A percentile compares a stretch with the other conserved stretches of the same genome.
These are phyloP conservation scores for Craspedostauros australis DNA, from an alignment of 108 stramenopile species.

Conservation along the genomic window DNA sequence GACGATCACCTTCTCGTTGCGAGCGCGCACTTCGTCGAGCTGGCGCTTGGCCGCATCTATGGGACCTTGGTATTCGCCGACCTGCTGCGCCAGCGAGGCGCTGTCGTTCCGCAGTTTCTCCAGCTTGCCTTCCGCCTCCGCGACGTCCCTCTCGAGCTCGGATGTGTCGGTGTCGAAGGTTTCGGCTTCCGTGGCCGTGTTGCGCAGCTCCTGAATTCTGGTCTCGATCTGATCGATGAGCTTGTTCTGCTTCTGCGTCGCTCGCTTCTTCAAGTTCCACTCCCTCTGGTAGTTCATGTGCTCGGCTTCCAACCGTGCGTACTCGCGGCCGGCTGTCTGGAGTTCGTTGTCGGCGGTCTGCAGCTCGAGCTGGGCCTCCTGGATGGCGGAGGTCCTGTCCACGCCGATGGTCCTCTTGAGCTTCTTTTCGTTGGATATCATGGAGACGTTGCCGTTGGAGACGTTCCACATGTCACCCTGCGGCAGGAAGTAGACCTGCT, in stretches of 20 bases:
- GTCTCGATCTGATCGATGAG: constrained; percentile 25
- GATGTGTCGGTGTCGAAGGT: constrained; percentile 71
- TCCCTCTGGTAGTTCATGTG: constrained; percentile 20
- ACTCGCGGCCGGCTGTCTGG: constrained; percentile 1
- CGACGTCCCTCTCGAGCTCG: constrained; percentile 60
- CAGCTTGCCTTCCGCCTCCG: constrained; percentile 40
- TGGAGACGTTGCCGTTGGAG: constrained; percentile 13
- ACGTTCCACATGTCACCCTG: constrained; percentile 71
- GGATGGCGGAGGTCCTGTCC: constrained; percentile 56
- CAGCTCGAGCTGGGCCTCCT: constrained; percentile 43
- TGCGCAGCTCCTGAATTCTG: constrained; percentile 32
- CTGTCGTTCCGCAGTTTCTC: constrained; percentile 37
- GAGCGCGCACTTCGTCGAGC: constrained; percentile 51
- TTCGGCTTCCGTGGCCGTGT: constrained; percentile 44
- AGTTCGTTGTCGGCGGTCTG: constrained; percentile 45
- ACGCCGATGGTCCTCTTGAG: constrained; percentile 64
- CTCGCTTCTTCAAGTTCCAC: constrained; percentile 47
- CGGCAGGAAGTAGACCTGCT: constrained; percentile 64
- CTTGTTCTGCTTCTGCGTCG: constrained; percentile 18
- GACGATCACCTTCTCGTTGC: constrained; percentile 58
- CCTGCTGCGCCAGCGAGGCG: constrained; percentile 21
- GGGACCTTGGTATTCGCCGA: constrained; percentile 38
- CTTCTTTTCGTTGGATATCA: constrained; percentile 45
- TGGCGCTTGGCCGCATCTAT: constrained; percentile 34
- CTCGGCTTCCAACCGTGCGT: constrained; percentile 18